A percentile compares a stretch with the other conserved stretches of the same genome.
phyloP scores from a whole-genome alignment of 2,329 filamentous ascomycete species.

The Fusarium praegraminearum region DNA sequence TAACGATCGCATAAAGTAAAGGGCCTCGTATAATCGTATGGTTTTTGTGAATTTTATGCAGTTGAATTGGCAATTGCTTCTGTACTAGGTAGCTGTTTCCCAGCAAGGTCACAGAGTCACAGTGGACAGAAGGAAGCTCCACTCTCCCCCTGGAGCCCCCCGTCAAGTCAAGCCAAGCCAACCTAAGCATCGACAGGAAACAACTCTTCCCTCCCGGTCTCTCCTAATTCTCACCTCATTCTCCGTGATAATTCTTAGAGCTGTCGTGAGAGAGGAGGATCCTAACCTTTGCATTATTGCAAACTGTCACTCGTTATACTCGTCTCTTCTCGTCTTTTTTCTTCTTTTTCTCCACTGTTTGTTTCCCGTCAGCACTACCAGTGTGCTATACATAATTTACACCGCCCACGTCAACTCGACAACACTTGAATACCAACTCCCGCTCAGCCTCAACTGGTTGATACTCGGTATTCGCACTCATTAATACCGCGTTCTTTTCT shows the following conservation, averaged over 20 bases:
- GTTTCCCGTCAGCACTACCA: slow-evolving; percentile 14
- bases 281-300: slow-evolving; percentile 41
- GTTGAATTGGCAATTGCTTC: slow-evolving; percentile 1
- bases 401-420: slow-evolving; percentile 37
- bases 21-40: not conserved
- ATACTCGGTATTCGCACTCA: slow-evolving; percentile 39
- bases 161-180: slow-evolving; percentile 27
- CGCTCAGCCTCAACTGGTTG: slow-evolving; percentile 9
- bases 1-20: not conserved
- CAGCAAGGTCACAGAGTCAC: slow-evolving; percentile 10
- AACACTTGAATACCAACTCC: slow-evolving; percentile 30
- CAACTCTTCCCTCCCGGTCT: slow-evolving; percentile 30
- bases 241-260: slow-evolving; percentile 45
- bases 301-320: slow-evolving; percentile 43
- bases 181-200: slow-evolving; percentile 9
- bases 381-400: slow-evolving; percentile 34
- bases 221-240: slow-evolving; percentile 43
- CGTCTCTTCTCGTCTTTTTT: slow-evolving; percentile 11
- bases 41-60: slow-evolving; percentile 3
- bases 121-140: slow-evolving; percentile 19
- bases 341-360: slow-evolving; percentile 33
- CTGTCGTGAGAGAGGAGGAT: slow-evolving; percentile 42
- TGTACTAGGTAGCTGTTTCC: slow-evolving; percentile 1
- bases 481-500: slow-evolving; percentile 37
- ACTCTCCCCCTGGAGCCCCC: slow-evolving; percentile 31